Percentiles rank a stretch among this genome's conserved stretches.
Conservation (phyloP, 148 eudicot genomes). For the Camellia lanceoleosa region DNA sequence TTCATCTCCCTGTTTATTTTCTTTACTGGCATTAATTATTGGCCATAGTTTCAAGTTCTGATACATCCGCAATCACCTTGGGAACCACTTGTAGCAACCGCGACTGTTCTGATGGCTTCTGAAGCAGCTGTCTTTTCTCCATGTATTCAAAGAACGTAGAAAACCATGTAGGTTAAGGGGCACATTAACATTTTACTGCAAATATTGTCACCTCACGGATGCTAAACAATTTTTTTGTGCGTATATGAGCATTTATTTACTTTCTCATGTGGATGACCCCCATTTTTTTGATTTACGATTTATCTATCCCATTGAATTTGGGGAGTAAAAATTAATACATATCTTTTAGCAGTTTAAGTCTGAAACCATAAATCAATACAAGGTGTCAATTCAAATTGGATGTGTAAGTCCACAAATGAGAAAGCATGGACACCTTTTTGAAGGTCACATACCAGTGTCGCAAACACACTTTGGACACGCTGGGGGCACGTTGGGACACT, state of each 20-base stretch:
- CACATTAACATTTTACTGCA: constrained; percentile 7
- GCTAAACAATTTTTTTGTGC: not conserved
- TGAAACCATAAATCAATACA: not conserved
- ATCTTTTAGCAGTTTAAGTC: not conserved
- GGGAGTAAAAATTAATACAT: no score
- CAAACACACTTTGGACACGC: no score
- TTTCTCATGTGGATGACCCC: not conserved
- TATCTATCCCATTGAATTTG: no score
- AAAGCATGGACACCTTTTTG: no score
- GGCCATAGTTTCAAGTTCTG: constrained; percentile 25
- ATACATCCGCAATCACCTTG: constrained; percentile 43
- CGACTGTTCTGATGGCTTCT: constrained; percentile 40
- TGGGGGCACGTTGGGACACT: no score
- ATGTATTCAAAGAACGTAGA: constrained; percentile 41
- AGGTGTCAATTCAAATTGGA: not conserved
- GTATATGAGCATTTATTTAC: not conserved
- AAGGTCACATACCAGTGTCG: no score
- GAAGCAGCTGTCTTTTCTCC: constrained; percentile 37
- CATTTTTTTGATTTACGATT: not conserved
- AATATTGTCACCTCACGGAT: not conserved
- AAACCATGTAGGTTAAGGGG: constrained; percentile 37
- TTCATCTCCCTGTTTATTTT: constrained; percentile 4
- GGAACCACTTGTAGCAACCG: constrained; percentile 51
- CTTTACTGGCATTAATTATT: constrained; percentile 19
- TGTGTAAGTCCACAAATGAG: no score